A percentile compares a stretch with the other conserved stretches of the same genome.
Conservation (phyloP, 129 eudicot species). For the Artemisia tridentata region DNA sequence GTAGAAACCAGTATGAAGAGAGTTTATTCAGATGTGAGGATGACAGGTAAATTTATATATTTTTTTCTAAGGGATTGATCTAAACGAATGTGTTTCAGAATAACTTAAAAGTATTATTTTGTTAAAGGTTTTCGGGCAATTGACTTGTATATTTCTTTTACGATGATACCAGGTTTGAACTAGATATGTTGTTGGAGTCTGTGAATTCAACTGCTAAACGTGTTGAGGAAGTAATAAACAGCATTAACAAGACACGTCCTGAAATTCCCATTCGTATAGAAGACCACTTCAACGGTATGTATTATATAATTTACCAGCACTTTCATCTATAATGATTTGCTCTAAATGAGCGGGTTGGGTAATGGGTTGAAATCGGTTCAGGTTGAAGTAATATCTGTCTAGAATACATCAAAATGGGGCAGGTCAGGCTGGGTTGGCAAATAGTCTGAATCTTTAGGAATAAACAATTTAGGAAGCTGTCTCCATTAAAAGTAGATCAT, state of each 20-base stretch:
- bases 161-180: constrained; percentile 70
- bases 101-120: neutral
- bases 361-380: too few species aligned
- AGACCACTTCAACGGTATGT: constrained; percentile 75
- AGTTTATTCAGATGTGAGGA: constrained; percentile 98
- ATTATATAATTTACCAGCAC: neutral
- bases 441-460: too few species aligned
- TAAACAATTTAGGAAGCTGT: too few species aligned
- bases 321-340: neutral
- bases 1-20: constrained; percentile 98
- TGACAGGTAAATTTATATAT: constrained; percentile 59
- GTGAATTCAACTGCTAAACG: constrained; percentile 81
- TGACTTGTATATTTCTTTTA: neutral
- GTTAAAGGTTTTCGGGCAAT: too few species aligned
- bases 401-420: too few species aligned
- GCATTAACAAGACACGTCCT: constrained; percentile 46
- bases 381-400: too few species aligned
- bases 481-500: neutral
- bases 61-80: neutral
- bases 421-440: too few species aligned
- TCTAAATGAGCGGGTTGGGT: too few species aligned
- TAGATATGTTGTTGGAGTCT: constrained; percentile 96
- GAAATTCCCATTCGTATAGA: constrained; percentile 66
- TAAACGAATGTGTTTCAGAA: neutral
- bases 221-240: constrained; percentile 72